Evolutionary conservation across 2,329 filamentous ascomycete genomes (phyloP), one percentile per base, ranked within the genome.

Genomic region (Aureobasidium namibiae): DNA sequence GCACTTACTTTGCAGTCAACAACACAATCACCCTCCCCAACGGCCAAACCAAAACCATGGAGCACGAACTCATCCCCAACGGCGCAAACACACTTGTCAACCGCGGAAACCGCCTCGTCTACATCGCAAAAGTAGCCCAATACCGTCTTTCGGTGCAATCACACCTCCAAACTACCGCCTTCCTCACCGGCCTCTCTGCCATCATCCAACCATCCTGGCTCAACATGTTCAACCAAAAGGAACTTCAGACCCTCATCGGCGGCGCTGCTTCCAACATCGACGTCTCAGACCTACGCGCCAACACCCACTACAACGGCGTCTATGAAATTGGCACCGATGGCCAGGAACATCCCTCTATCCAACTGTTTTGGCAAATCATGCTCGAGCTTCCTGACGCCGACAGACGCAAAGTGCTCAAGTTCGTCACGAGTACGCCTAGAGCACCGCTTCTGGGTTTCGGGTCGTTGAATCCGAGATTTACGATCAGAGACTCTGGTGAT

Each of bases 191-290:
- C 0, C 83, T 99, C 1, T 85, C 88, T 23, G 81, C 86, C 64
- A 95, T 99, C 69, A 94, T 99, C 64, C 87, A 92, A 61, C 92
- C 92, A 0, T 84, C 84, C 3, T 99, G 94, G 94, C 81, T 99
- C 4, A 91, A 88, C 67, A 97, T 99, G 94, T 99, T 99, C 78
- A 99, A 99, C 72, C 92, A 96, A 71, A 84, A 84, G 3, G 94
- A 99, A 72, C 81, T 99, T 4, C 94, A 97, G 74, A 94, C 90
- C 1, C 85, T 99, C 6, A 88, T 99, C 16, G 90, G 91, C 56
- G 94, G 94, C 44, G 91, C 95, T 66, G 87, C 85, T 29, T 86
- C 86, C 10, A 86, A 89, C 62, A 95, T 99, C 61, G 88, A 96
- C 67, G 81, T 99, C 36, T 84, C 88, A 29, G 94, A 99, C 70